phyloP scores from a whole-genome alignment of 2,329 filamentous ascomycete genomes.

The Colletotrichum agaves region DNA sequence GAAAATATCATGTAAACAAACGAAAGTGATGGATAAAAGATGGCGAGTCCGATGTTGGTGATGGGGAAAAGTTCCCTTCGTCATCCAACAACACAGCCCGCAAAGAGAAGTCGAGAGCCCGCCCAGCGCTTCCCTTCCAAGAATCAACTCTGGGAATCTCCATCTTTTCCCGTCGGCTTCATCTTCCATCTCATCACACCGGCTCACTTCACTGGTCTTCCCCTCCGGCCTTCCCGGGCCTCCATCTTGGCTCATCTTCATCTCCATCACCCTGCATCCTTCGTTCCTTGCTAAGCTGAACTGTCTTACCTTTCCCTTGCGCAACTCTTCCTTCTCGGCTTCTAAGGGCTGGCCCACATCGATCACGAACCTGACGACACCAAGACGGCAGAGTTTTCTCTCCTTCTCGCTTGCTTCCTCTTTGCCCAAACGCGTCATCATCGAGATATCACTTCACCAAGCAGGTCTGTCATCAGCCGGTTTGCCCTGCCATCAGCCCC shows the following conservation, averaged over 20 bases:
- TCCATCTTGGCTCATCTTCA: slow-evolving; percentile 15
- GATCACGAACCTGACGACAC: slow-evolving; percentile 28
- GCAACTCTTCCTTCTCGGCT: not conserved
- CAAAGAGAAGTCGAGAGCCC: slow-evolving; percentile 15
- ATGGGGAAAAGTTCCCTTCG: not conserved
- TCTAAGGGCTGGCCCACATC: not conserved
- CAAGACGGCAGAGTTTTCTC: slow-evolving; percentile 11
- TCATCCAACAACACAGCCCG: not conserved
- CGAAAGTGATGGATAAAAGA: not conserved
- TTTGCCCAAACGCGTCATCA: slow-evolving; percentile 17
- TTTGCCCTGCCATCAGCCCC: too few species aligned
- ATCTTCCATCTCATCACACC: not conserved
- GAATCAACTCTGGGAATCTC: not conserved
- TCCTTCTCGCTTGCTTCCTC: slow-evolving; percentile 18
- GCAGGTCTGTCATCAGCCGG: not conserved
- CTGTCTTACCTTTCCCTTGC: not conserved
- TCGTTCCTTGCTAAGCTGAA: slow-evolving; percentile 22
- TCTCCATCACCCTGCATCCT: slow-evolving; percentile 27
- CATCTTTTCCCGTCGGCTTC: not conserved
- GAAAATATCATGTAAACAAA: not conserved
- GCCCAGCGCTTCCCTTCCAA: slow-evolving; percentile 25
- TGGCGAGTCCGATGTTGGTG: not conserved
- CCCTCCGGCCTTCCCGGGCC: not conserved
- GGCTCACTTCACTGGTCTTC: not conserved
- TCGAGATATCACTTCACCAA: not conserved